These are phyloP conservation scores for Fomes fomentarius DNA, from an alignment of 1,284 basidiomycete genomes.

Conservation along the genomic window DNA sequence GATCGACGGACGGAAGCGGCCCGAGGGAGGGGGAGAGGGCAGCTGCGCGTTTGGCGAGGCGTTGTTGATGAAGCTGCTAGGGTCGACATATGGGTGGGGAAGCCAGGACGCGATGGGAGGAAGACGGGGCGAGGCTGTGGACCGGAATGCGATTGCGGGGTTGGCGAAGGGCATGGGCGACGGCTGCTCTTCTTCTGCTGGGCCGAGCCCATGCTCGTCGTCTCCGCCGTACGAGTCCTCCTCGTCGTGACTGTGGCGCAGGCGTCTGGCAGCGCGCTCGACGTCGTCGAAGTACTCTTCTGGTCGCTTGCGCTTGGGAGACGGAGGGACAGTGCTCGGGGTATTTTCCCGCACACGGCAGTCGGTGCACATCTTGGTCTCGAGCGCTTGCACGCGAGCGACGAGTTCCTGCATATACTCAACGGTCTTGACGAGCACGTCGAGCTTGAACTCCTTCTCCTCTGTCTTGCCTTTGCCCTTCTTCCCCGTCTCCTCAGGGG, in stretches of 20 bases:
- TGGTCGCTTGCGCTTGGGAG: constrained; percentile 11
- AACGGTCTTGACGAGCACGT: constrained; percentile 76
- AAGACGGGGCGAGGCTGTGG: constrained; percentile 38
- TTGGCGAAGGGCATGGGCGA: constrained; percentile 20
- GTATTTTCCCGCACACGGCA: background rate
- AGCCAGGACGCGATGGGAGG: constrained; percentile 54
- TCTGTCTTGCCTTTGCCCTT: constrained; percentile 52
- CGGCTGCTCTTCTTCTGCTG: constrained; percentile 20
- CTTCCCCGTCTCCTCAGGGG: constrained; percentile 44
- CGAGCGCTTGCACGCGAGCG: constrained; percentile 20
- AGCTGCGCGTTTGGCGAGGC: constrained; percentile 39
- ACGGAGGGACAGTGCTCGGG: background rate
- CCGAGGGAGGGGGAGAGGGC: constrained; percentile 50
- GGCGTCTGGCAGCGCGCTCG: constrained; percentile 4
- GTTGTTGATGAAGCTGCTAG: constrained; percentile 30
- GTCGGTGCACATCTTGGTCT: background rate
- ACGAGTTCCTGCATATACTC: constrained; percentile 69
- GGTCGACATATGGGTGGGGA: constrained; percentile 39
- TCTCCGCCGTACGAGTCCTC: constrained; percentile 28
- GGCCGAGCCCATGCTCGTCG: constrained; percentile 26
- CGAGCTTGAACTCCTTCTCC: constrained; percentile 81
- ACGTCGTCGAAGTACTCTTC: constrained; percentile 6
- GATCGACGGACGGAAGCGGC: constrained; percentile 34
- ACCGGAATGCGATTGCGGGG: background rate
- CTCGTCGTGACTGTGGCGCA: constrained; percentile 11